These are phyloP conservation scores for Cystobasidium pallidum DNA, from an alignment of 1,284 basidiomycete genomes.

Conservation along the genomic window DNA sequence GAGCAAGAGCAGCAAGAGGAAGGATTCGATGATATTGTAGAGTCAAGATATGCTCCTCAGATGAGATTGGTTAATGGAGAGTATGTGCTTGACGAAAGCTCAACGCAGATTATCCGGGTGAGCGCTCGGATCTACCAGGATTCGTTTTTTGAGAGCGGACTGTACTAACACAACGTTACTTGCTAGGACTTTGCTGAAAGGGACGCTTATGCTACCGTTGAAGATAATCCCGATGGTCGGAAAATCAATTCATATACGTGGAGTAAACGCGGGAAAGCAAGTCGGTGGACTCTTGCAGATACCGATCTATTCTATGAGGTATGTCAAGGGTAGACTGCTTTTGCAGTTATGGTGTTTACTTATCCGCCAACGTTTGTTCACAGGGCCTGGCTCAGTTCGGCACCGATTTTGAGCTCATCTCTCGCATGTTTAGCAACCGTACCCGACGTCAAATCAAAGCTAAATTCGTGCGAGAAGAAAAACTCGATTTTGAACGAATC, in stretches of 20 bases:
- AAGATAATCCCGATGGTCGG: slow-evolving; percentile 77
- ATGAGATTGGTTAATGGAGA: slow-evolving; percentile 78
- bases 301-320: slow-evolving; percentile 84
- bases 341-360: too few relatives aligned
- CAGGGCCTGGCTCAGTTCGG: slow-evolving; percentile 84
- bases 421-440: slow-evolving; percentile 79
- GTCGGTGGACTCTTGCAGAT: slow-evolving; percentile 80
- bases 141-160: too few relatives aligned
- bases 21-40: slow-evolving; percentile 63
- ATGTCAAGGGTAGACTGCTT: slow-evolving; percentile 52
- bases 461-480: slow-evolving; percentile 87
- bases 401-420: slow-evolving; percentile 88
- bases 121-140: too few relatives aligned
- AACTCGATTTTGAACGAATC: slow-evolving; percentile 64
- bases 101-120: slow-evolving; percentile 71
- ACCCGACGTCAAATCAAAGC: slow-evolving; percentile 84
- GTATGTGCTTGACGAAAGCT: slow-evolving; percentile 77
- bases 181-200: slow-evolving; percentile 51
- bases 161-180: too few relatives aligned
- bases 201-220: slow-evolving; percentile 67
- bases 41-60: slow-evolving; percentile 75
- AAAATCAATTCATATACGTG: slow-evolving; percentile 84
- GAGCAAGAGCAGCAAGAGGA: slow-evolving; percentile 2
- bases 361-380: slow-evolving; percentile 17
- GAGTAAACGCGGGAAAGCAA: slow-evolving; percentile 72